phyloP scores from a whole-genome alignment of 768 basidiomycete genomes.

The Macrolepiota albuminosa region DNA sequence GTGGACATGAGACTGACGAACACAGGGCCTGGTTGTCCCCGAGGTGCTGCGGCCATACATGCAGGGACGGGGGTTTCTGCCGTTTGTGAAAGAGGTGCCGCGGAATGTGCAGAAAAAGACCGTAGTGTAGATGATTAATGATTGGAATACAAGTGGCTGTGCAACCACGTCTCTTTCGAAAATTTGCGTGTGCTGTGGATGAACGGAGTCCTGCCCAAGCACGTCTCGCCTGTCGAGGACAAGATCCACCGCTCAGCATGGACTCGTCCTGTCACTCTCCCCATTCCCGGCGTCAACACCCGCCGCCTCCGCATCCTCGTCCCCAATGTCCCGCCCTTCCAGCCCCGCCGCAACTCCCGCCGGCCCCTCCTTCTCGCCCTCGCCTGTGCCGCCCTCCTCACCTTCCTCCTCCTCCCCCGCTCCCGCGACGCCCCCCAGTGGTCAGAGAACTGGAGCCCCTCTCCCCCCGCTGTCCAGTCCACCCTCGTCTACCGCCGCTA shows the following conservation, averaged over 20 bases:
- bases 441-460: constrained; percentile 33
- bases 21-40: constrained; percentile 84
- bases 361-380: constrained; percentile 51
- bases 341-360: constrained; percentile 46
- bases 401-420: constrained; percentile 40
- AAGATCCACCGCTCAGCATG: constrained; percentile 39
- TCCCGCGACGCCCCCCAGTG: constrained; percentile 37
- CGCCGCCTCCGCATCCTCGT: constrained; percentile 56
- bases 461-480: constrained; percentile 35
- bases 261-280: constrained; percentile 51
- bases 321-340: constrained; percentile 47
- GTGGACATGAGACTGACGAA: constrained; percentile 1
- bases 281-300: constrained; percentile 53
- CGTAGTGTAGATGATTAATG: no score
- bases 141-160: constrained; percentile 16
- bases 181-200: constrained; percentile 13
- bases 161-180: constrained; percentile 16
- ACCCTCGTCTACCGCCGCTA: constrained; percentile 68
- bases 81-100: constrained; percentile 78
- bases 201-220: constrained; percentile 35
- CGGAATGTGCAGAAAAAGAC: constrained; percentile 75
- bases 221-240: constrained; percentile 38
- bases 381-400: constrained; percentile 47
- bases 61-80: constrained; percentile 89
- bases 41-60: constrained; percentile 91